Conservation (phyloP, 2,329 filamentous ascomycete species). For the Apiospora marii region DNA sequence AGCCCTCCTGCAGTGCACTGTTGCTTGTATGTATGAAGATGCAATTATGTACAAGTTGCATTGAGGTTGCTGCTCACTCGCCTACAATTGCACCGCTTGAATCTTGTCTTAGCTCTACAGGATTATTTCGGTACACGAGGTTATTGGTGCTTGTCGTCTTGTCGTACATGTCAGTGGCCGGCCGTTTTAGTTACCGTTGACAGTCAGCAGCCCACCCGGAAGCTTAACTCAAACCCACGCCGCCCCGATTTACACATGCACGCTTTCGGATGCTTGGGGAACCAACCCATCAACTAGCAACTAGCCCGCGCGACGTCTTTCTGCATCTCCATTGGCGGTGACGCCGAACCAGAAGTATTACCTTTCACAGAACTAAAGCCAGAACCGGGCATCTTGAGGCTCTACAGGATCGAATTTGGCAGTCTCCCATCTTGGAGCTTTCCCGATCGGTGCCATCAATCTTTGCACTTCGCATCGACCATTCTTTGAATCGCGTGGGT, state of each 20-base stretch:
- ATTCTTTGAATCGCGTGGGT: background rate
- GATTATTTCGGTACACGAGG: conserved; percentile 5
- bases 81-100: background rate
- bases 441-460: background rate
- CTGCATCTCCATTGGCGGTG: background rate
- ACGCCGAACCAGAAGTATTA: conserved; percentile 1
- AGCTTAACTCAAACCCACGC: conserved; percentile 10
- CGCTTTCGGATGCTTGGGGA: conserved; percentile 9
- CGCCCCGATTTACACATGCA: background rate
- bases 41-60: no score
- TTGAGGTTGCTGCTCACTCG: background rate
- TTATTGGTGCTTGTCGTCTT: background rate
- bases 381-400: background rate
- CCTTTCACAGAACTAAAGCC: background rate
- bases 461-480: background rate
- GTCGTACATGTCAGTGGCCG: conserved; percentile 2
- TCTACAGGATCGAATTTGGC: background rate
- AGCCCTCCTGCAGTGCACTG: background rate
- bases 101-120: background rate
- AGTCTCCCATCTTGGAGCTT: background rate
- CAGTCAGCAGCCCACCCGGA: conserved; percentile 4
- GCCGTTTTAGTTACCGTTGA: conserved; percentile 10
- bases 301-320: background rate
- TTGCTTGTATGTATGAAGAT: background rate
- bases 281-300: background rate